These are phyloP conservation scores for Venturia pyrina DNA, from an alignment of 2,329 filamentous ascomycete genomes.

Conservation along the genomic window DNA sequence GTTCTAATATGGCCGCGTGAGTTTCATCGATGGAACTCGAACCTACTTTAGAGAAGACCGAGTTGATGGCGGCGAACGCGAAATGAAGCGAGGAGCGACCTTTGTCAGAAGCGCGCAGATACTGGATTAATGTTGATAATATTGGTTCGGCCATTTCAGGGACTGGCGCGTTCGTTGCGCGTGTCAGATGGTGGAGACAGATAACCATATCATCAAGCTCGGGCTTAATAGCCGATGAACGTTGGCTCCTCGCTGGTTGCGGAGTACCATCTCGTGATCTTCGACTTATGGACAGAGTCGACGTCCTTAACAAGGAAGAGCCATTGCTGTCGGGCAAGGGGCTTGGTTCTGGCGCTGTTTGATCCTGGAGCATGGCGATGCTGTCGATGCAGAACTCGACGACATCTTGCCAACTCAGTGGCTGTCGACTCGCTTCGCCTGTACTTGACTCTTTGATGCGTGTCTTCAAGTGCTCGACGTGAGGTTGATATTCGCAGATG, in stretches of 20 bases:
- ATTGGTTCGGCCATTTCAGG: conserved; percentile 46
- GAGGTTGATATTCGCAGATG: conserved; percentile 62
- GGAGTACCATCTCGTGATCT: conserved; percentile 20
- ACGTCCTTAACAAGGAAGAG: not conserved
- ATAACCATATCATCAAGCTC: conserved; percentile 38
- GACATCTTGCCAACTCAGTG: conserved; percentile 54
- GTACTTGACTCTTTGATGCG: not conserved
- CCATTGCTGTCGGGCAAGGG: not conserved
- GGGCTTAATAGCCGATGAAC: conserved; percentile 15
- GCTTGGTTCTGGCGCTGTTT: not conserved
- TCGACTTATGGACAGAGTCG: not conserved
- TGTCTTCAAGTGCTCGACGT: conserved; percentile 68
- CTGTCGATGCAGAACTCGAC: conserved; percentile 58
- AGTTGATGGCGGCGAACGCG: conserved; percentile 68
- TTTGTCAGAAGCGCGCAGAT: conserved; percentile 51
- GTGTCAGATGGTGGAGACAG: conserved; percentile 55
- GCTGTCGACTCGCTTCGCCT: not conserved
- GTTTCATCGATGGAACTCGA: conserved; percentile 59
- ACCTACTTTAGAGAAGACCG: conserved; percentile 53
- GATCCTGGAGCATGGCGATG: not conserved
- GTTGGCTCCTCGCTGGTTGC: conserved; percentile 10
- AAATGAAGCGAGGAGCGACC: conserved; percentile 57
- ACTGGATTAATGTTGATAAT: conserved; percentile 45
- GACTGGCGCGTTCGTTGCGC: conserved; percentile 58
- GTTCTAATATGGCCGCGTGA: conserved; percentile 45